A percentile compares a stretch with the other conserved stretches of the same genome.
Evolutionary conservation across 371 early-diverging fungal species (phyloP).

Genomic region (Apophysomyces ossiformis): DNA sequence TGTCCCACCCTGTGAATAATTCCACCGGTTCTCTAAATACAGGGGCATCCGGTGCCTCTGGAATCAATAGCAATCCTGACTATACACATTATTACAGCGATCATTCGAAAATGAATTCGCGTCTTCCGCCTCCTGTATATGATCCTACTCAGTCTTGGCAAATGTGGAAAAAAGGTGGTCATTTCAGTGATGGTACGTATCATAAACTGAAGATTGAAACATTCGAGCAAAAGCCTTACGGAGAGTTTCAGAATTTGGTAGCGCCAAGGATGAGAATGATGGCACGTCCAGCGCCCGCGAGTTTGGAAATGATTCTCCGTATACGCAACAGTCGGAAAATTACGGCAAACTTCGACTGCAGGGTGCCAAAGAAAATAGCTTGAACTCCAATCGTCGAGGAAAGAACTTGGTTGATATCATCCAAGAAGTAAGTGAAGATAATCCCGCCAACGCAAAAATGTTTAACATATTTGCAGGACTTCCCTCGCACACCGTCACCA

Average conservation of each 20-base stretch:
- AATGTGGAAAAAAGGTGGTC: constrained; percentile 34
- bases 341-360: constrained; percentile 8
- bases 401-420: constrained; percentile 41
- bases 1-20: constrained; percentile 32
- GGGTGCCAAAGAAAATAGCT: neutral
- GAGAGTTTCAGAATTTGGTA: constrained; percentile 14
- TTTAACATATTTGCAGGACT: constrained; percentile 53
- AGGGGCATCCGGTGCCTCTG: constrained; percentile 9
- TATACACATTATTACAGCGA: constrained; percentile 18
- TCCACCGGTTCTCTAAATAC: constrained; percentile 17
- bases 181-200: constrained; percentile 7
- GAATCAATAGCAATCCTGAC: constrained; percentile 12
- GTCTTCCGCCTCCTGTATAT: constrained; percentile 14
- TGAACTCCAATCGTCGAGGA: constrained; percentile 25
- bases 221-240: neutral
- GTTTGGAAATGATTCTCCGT: neutral
- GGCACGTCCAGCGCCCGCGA: neutral
- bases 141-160: constrained; percentile 36
- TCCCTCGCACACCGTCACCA: constrained; percentile 89
- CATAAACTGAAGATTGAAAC: neutral
- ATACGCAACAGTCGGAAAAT: constrained; percentile 7
- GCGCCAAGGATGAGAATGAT: constrained; percentile 8
- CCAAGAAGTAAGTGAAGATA: constrained; percentile 33
- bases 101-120: constrained; percentile 17
- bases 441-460: neutral